Evolutionary conservation across 352 stramenopile species (phyloP), one percentile per base, ranked within the genome.

Genomic region (Phytophthora gonapodyides): DNA sequence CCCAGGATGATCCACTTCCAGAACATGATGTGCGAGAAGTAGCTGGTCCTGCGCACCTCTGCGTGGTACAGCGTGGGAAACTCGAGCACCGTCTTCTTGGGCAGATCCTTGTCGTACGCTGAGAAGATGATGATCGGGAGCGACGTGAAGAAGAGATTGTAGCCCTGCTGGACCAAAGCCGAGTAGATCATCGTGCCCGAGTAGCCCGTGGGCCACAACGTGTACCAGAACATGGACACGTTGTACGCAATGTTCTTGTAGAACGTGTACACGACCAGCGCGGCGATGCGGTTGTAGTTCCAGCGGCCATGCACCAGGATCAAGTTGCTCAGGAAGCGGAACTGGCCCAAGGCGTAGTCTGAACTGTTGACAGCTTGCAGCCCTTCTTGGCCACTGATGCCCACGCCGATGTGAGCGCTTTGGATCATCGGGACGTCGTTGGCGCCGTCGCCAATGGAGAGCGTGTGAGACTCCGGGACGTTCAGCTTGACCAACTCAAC

Each of bases 351-450:
- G 8, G 88, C 81, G 50, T 94, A 96, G 52, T 96, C 88, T 0
- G 80, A 92, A 53, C 78, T 92, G 64, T 96, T 96, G 7, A 94
- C 88, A 8, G 88, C 98, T 71, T 99, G 97, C 58, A 98, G 93
- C 15, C 98, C 98, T 70, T 99, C 98, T 67, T 99, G 90, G 9
- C 98, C 98, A 43, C 94, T 99, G 61, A 99, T 97, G 27, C 90
- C 89, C 19, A 97, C 76, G 13, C 90, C 90, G 33, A 97, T 90
- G 41, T 97, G 90, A 12, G 90, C 90, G 51, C 80, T 88, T 35
- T 97, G 87, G 51, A 97, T 97, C 89, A 97, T 97, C 7, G 87
- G 84, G 2, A 97, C 90, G 38, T 97, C 90, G 56, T 97, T 97
- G 6, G 89, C 90, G 11, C 90, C 90, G 46, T 97, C 90, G n/a